Base-by-base conservation (phyloP, 164 flowering plant species). In the Sedum album region DNA sequence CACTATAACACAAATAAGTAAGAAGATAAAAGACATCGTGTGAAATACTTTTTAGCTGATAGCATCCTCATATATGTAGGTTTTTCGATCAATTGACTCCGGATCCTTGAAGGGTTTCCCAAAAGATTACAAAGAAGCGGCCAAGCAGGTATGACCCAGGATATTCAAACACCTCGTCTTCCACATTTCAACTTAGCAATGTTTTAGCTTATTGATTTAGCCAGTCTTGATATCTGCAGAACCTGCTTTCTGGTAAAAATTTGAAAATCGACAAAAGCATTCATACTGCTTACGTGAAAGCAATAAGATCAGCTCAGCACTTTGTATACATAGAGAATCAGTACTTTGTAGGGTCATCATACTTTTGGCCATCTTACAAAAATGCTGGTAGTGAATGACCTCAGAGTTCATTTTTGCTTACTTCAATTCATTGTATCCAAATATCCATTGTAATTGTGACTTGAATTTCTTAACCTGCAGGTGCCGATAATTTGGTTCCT, bases 61-160 rank as follows among this genome's bases (percentile, higher is more conserved):
- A 35, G 7, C 7, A 35, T 35, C 38, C 48, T 30, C 38, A 25
- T 42, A 35, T 71, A 73, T 63, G 41, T 67, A 87, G 93, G 79
- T 89, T 1, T 89, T 89, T 68, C 79, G 91, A 39, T 89, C 96
- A 33, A 89, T 89, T 65, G 96, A 89, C 81, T 89, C 96, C 36
- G 93, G 89, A 70, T 89, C 93, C 26, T 83, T 88, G 31, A 83
- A 75, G 73, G 91, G 90, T 68, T 89, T 89, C 66, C 96, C 96
- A 13, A 88, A 88, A 73, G 70, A 23, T 68, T 74, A 74, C 67
- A 75, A 83, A 55, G 85, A 80, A 73, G 87, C 88, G 74, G 74
- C 70, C 53, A 81, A 75, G 66, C 81, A 80, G 87, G 93, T 89
- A 48, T 63, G 79, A 51, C 36, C 61, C 13, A 66, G 53, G 55